Evolutionary conservation across 2,329 filamentous ascomycete genomes (phyloP).

Genomic region (Cryphonectria naterciae): DNA sequence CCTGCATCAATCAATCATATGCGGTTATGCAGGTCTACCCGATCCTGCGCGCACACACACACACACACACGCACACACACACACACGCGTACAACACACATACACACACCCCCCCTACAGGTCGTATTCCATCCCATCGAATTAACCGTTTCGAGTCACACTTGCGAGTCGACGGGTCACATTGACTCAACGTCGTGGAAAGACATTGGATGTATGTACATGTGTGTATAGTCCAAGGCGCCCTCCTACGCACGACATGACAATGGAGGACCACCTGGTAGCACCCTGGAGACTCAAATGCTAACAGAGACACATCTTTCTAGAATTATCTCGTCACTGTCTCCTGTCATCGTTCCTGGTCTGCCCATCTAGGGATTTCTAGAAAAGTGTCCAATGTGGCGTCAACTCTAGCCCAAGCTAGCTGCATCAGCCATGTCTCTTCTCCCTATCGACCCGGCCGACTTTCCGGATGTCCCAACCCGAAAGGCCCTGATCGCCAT

Average conservation of each 20-base stretch:
- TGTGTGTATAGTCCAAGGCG: neutral
- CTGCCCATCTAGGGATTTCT: neutral
- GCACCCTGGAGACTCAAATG: neutral
- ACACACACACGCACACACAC: no score
- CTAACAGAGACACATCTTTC: constrained; percentile 7
- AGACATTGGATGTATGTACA: neutral
- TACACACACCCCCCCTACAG: neutral
- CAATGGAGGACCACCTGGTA: neutral
- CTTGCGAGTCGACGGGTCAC: constrained; percentile 4
- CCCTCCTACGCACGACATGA: neutral
- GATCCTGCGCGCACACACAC: constrained; percentile 1
- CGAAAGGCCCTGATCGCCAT: constrained; percentile 77
- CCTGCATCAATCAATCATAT: neutral
- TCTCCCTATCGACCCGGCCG: constrained; percentile 60
- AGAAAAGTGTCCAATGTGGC: constrained; percentile 7
- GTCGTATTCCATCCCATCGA: constrained; percentile 12
- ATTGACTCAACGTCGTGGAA: neutral
- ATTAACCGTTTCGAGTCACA: constrained; percentile 3
- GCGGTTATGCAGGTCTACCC: neutral
- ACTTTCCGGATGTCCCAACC: constrained; percentile 60
- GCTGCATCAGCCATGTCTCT: constrained; percentile 36
- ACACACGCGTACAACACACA: neutral
- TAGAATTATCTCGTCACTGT: constrained; percentile 13
- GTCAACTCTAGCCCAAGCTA: constrained; percentile 10
- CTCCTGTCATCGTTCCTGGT: neutral